Evolutionary conservation across 2,329 filamentous ascomycete species (phyloP).

Genomic region (Hypoxylon rubiginosum): DNA sequence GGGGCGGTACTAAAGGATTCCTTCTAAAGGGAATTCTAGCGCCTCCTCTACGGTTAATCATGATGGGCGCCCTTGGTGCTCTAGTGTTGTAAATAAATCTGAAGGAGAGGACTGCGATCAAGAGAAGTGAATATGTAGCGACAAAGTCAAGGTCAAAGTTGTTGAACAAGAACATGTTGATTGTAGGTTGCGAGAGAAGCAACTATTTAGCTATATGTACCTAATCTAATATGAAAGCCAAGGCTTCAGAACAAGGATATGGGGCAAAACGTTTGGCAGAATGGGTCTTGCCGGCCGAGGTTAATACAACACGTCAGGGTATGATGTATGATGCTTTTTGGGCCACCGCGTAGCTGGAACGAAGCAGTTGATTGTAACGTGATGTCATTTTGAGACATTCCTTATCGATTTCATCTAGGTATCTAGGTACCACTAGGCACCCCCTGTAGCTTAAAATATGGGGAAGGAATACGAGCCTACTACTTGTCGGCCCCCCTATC

Average conservation of each 20-base stretch:
- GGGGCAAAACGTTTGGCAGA: too few species aligned
- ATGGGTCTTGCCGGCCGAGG: background rate
- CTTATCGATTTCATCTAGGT: background rate
- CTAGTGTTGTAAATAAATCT: constrained; percentile 8
- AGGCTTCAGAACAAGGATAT: too few species aligned
- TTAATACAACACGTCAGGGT: constrained; percentile 1
- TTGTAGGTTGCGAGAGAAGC: background rate
- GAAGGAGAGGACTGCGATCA: constrained; percentile 18
- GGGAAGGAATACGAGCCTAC: background rate
- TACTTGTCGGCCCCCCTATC: background rate
- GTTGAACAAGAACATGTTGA: too few species aligned
- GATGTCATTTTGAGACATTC: background rate
- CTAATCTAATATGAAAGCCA: too few species aligned
- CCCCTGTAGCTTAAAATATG: background rate
- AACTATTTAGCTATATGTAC: background rate
- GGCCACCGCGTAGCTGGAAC: too few species aligned
- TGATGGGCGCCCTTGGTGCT: constrained; percentile 29
- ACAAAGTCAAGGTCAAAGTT: background rate
- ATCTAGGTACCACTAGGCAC: too few species aligned
- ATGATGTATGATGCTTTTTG: background rate
- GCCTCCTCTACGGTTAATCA: constrained; percentile 44
- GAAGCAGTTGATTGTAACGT: background rate
- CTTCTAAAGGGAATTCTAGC: constrained; percentile 32
- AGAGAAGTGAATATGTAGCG: background rate
- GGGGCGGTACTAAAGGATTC: constrained; percentile 21